These are phyloP conservation scores for Epichloe festucae DNA, from an alignment of 2,329 filamentous ascomycete species.

Conservation along the genomic window DNA sequence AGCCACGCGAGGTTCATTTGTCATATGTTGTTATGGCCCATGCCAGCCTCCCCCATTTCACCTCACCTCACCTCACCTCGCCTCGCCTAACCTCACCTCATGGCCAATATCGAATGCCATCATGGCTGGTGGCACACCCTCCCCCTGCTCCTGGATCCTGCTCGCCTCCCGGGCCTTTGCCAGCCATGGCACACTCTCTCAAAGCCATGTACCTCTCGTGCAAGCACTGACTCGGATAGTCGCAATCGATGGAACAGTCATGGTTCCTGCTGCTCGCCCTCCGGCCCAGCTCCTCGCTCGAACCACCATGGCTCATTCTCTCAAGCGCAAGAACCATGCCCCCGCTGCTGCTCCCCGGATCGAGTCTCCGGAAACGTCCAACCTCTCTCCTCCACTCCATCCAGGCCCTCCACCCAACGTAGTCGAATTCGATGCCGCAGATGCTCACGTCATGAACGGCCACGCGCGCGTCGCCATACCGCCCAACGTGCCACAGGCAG, in stretches of 20 bases:
- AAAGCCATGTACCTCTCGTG: slow-evolving; percentile 3
- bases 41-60: no score
- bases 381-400: neutral
- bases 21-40: no score
- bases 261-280: neutral
- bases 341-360: neutral
- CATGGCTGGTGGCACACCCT: no score
- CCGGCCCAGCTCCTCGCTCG: neutral
- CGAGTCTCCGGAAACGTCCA: neutral
- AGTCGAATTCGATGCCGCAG: slow-evolving; percentile 21
- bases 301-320: no score
- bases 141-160: neutral
- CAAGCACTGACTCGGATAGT: slow-evolving; percentile 13
- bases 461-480: neutral
- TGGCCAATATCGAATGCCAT: no score
- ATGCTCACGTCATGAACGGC: neutral
- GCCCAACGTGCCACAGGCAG: slow-evolving; percentile 14
- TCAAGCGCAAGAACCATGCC: no score
- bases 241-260: slow-evolving; percentile 13
- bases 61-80: no score
- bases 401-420: slow-evolving; percentile 5
- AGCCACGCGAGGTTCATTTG: no score
- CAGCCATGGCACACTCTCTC: neutral
- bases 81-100: no score
- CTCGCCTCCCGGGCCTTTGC: neutral